Evolutionary conservation across 148 eudicot genomes (phyloP).

Genomic region (Mesembryanthemum crystallinum): DNA sequence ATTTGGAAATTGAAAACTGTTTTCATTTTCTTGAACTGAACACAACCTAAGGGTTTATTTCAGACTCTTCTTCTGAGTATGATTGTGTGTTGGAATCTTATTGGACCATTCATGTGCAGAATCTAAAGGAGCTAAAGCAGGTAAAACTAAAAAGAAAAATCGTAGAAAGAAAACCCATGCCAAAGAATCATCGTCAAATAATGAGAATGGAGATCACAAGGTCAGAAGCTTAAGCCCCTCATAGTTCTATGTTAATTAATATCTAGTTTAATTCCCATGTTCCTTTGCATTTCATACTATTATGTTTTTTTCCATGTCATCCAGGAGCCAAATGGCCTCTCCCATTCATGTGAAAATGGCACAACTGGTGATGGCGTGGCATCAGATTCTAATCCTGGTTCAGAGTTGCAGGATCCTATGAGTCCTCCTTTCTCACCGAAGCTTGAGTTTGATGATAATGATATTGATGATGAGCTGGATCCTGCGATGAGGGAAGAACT

Average conservation of each 20-base stretch:
- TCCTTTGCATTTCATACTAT: background rate
- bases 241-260: background rate
- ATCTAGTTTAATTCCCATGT: background rate
- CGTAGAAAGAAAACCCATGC: slow-evolving; percentile 57
- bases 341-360: slow-evolving; percentile 37
- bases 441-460: slow-evolving; percentile 64
- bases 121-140: slow-evolving; percentile 49
- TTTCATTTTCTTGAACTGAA: too few relatives aligned
- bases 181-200: slow-evolving; percentile 35
- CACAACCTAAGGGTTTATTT: too few relatives aligned
- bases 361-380: slow-evolving; percentile 22
- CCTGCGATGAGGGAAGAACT: slow-evolving; percentile 81
- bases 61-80: background rate
- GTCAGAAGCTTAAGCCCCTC: slow-evolving; percentile 18
- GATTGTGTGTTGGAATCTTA: background rate
- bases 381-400: slow-evolving; percentile 31
- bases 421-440: slow-evolving; percentile 39
- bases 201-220: slow-evolving; percentile 37
- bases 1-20: too few relatives aligned
- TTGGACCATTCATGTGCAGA: slow-evolving; percentile 39
- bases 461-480: slow-evolving; percentile 78
- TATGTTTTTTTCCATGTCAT: slow-evolving; percentile 16
- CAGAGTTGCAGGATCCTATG: slow-evolving; percentile 37
- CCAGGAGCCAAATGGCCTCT: slow-evolving; percentile 31
- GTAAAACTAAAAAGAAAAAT: slow-evolving; percentile 69